These are phyloP conservation scores for Septoria petroselini DNA, from an alignment of 2,329 filamentous ascomycete genomes.

Conservation along the genomic window DNA sequence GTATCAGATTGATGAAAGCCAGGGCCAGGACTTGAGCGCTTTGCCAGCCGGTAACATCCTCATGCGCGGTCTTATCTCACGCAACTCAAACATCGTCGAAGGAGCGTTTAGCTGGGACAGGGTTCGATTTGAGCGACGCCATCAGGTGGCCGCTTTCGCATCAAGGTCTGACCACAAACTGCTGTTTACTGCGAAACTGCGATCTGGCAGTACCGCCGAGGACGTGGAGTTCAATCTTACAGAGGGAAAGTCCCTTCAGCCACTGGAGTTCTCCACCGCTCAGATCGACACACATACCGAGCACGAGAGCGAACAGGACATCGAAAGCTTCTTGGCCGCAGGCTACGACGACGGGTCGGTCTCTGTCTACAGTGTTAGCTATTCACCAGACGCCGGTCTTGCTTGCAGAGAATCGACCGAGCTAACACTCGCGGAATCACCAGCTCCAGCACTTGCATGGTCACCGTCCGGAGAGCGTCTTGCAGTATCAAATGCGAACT, in stretches of 20 bases:
- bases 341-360: conserved; percentile 43
- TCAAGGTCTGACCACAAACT: conserved; percentile 32
- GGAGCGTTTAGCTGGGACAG: conserved; percentile 27
- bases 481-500: conserved; percentile 45
- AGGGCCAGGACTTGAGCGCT: conserved; percentile 10
- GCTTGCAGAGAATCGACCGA: conserved; percentile 21
- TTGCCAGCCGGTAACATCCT: conserved; percentile 14
- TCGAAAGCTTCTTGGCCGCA: conserved; percentile 37
- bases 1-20: conserved; percentile 25
- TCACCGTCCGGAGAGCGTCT: conserved; percentile 45
- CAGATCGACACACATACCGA: conserved; percentile 16
- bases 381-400: conserved; percentile 2
- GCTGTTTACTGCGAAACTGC: conserved; percentile 33
- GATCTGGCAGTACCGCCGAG: not conserved
- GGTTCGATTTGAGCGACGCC: conserved; percentile 39
- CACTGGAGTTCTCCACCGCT: conserved; percentile 43
- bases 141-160: conserved; percentile 38
- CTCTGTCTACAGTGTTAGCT: conserved; percentile 41
- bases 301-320: not conserved
- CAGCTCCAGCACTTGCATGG: conserved; percentile 45
- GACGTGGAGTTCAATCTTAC: conserved; percentile 18
- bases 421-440: conserved; percentile 29
- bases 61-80: conserved; percentile 22
- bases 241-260: conserved; percentile 33
- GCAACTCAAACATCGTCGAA: conserved; percentile 19